A percentile compares a stretch with the other conserved stretches of the same genome.
Conservation (phyloP, 2,329 filamentous ascomycete species). For the Colletotrichum salicis region DNA sequence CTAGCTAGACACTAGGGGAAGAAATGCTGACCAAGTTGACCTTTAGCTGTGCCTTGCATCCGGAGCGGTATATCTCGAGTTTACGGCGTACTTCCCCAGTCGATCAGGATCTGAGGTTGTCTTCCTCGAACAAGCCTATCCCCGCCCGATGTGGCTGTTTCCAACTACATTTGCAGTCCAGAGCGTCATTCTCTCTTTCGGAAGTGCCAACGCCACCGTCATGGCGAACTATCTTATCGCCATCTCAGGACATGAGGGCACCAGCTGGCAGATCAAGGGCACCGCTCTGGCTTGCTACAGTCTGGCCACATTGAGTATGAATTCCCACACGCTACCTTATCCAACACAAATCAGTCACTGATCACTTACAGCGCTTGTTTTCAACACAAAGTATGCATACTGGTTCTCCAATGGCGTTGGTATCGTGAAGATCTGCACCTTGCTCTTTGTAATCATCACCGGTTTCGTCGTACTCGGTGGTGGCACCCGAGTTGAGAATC, state of each 20-base stretch:
- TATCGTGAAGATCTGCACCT: constrained; percentile 63
- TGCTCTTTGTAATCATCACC: constrained; percentile 19
- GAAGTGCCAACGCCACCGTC: constrained; percentile 71
- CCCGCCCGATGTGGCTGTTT: constrained; percentile 71
- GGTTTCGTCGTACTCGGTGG: constrained; percentile 19
- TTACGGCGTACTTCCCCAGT: constrained; percentile 73
- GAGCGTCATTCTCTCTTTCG: constrained; percentile 71
- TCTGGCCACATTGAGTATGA: constrained; percentile 51
- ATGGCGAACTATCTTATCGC: constrained; percentile 71
- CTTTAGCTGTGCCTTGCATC: constrained; percentile 65
- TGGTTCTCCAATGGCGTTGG: constrained; percentile 66
- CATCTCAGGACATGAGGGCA: constrained; percentile 60
- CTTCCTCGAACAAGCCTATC: constrained; percentile 75
- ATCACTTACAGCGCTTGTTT: constrained; percentile 4
- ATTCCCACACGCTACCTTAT: background rate
- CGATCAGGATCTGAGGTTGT: constrained; percentile 74
- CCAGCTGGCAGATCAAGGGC: constrained; percentile 73
- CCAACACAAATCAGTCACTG: background rate
- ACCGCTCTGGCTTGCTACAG: constrained; percentile 73
- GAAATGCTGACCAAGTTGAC: background rate
- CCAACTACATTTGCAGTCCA: constrained; percentile 73
- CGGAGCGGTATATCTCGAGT: constrained; percentile 68
- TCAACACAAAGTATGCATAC: constrained; percentile 66
- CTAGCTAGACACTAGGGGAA: background rate
- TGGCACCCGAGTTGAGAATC: constrained; percentile 42